Base-by-base conservation (phyloP, 371 early-diverging fungal genomes). In the Synchytrium microbalum region DNA sequence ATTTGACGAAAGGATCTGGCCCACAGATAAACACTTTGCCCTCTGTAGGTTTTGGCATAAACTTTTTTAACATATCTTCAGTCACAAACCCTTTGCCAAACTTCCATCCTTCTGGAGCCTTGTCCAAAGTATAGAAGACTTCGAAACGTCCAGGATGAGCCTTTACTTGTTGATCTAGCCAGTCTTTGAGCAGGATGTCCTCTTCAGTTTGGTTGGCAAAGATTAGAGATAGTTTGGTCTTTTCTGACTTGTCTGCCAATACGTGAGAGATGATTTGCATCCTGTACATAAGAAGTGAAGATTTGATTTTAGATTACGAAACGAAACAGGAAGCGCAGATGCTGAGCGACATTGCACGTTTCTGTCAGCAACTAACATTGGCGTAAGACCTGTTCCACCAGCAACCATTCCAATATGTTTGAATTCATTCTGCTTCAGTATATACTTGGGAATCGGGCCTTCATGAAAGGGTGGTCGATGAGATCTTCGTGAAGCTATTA, bases 1-100 rank as follows among this genome's bases (percentile, higher is more conserved):
- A 19, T 38, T 85, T 84, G 67, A 76, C 1, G 95, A 96, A 94
- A 1, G 92, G 93, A 58, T 78, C 78, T 30, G 95, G 95, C 57
- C 98, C 96, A 73, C 97, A 97, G 46, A 94, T 90, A 63, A 92
- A 81, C 66, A 96, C 79, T 64, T 88, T 78, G 61, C 81, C 72
- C 14, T 54, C 32, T 1, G 67, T 33, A 30, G 89, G 81, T 5
- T 68, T 58, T 0, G 89, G 90, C 66, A 88, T 70, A 69, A 82
- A 53, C 65, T 87, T 75, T 72, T 86, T 73, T 68, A 91, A 71
- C 66, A 88, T 78, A 13, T 88, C 84, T 30, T 79, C 73, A 59
- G 74, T 84, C 38, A 95, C 81, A 68, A 77, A 88, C 52, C 95
- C 94, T 19, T 73, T 70, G 25, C 82, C 77, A 58, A 87, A 86